Conservation (phyloP, 768 basidiomycete genomes). For the Termitomyces sp. region DNA sequence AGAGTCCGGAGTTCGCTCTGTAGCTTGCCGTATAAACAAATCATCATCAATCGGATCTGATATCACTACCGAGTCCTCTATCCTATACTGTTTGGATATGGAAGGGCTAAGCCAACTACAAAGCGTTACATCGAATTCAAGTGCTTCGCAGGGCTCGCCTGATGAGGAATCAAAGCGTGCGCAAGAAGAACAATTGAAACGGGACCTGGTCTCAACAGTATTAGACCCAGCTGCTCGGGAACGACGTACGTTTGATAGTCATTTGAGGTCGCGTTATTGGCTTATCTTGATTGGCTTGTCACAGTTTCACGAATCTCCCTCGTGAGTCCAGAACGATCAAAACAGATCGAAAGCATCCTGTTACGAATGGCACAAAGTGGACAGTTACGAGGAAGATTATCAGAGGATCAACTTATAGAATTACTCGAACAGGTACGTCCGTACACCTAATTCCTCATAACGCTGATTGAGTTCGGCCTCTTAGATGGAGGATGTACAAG, state of each 20-base stretch:
- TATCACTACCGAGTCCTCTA: neutral
- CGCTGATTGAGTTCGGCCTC: slow-evolving; percentile 13
- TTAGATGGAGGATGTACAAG: slow-evolving; percentile 53
- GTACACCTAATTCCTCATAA: slow-evolving; percentile 9
- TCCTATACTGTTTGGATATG: slow-evolving; percentile 1
- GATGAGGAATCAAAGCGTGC: slow-evolving; percentile 1
- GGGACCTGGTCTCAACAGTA: slow-evolving; percentile 73
- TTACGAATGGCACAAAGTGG: slow-evolving; percentile 81
- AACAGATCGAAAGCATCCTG: slow-evolving; percentile 74
- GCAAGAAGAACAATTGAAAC: slow-evolving; percentile 54
- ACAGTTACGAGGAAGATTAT: slow-evolving; percentile 70
- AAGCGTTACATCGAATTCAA: slow-evolving; percentile 1
- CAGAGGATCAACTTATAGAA: slow-evolving; percentile 77
- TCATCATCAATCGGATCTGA: neutral
- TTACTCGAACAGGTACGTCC: slow-evolving; percentile 75
- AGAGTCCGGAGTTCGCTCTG: too few species aligned
- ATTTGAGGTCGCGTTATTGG: neutral
- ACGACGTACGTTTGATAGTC: slow-evolving; percentile 47
- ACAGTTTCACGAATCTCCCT: slow-evolving; percentile 84
- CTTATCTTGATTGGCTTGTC: slow-evolving; percentile 1
- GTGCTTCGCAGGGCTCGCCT: neutral
- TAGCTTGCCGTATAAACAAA: too few species aligned
- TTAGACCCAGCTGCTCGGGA: slow-evolving; percentile 76
- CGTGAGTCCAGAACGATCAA: slow-evolving; percentile 77
- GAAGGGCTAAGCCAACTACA: slow-evolving; percentile 6